Evolutionary conservation across 164 flowering plant genomes (phyloP), one percentile per base, ranked within the genome.

Genomic region (Chimonanthus salicifolius): DNA sequence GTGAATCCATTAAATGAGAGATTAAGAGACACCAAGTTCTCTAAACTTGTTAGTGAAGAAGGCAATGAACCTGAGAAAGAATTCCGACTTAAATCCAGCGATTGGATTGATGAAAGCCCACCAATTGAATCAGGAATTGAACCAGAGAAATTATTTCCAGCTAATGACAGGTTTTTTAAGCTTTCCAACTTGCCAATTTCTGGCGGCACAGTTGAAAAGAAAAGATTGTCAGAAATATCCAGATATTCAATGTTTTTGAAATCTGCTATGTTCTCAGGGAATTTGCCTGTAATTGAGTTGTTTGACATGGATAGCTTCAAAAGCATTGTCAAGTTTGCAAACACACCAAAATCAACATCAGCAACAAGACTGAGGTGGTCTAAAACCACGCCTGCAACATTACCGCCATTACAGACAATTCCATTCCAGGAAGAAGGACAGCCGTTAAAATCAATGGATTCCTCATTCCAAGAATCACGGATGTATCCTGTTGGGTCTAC

Each of bases 381-480:
- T 46, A 96, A 91, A 13, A 90, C 85, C 77, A 96, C 89, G 43
- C 87, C 97, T 11, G 97, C 97, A 74, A 96, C 94, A 77, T 83
- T 86, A 11, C 84, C 91, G 62, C 89, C 90, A 76, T 88, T 90
- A 70, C 99, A 96, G 51, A 94, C 88, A 74, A 96, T 85, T 20
- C 99, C 99, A 86, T 92, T 90, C 99, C 98, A 94, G 16, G 98
- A 92, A 13, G 97, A 88, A 73, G 99, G 99, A 77, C 98, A 94
- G 7, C 98, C 97, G 82, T 94, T 85, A 73, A 90, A 89, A 70
- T 93, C 97, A 58, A 92, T 92, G 6, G 99, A 90, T 83, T 91
- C 97, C 68, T 92, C 97, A 80, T 90, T 94, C 99, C 99, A 94
- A 4, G 99, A 94, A 67, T 82, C 68, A 0, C 91, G 84, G 58